Evolutionary conservation across 768 basidiomycete genomes (phyloP).

Genomic region (Suillus hirtellus): DNA sequence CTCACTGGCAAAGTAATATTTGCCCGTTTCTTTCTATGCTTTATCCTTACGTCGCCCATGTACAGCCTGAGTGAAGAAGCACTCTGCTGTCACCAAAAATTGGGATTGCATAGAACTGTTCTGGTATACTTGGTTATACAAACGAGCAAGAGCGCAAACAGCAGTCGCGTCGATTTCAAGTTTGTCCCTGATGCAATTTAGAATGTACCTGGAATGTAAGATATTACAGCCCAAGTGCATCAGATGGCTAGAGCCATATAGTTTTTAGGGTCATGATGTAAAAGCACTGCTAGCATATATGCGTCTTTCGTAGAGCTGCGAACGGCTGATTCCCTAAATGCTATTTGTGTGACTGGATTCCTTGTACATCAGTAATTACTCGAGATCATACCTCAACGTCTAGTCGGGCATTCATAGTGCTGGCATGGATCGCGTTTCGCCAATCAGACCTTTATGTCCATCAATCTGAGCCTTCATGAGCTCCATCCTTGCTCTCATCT

Average conservation of each 20-base stretch:
- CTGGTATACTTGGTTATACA: no score
- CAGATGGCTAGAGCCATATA: constrained; percentile 15
- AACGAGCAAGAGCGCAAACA: no score
- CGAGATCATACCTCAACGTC: not conserved
- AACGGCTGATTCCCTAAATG: not conserved
- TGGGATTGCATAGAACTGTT: no score
- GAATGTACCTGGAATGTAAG: constrained; percentile 17
- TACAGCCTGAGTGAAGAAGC: no score
- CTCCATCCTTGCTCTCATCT: constrained; percentile 72
- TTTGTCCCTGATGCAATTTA: no score
- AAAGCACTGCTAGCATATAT: not conserved
- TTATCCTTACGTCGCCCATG: no score
- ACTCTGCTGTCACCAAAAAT: no score
- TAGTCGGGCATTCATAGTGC: constrained; percentile 1
- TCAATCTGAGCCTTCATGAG: constrained; percentile 57
- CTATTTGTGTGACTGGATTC: not conserved
- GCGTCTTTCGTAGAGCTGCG: not conserved
- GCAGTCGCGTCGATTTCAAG: no score
- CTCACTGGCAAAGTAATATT: no score
- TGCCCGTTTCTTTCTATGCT: no score
- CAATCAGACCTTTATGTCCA: constrained; percentile 45
- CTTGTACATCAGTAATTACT: not conserved
- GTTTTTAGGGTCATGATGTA: not conserved
- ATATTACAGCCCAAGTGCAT: constrained; percentile 25
- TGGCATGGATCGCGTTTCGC: constrained; percentile 49